Conservation (phyloP, 208 protist genomes). For the Trypanosoma brucei region DNA sequence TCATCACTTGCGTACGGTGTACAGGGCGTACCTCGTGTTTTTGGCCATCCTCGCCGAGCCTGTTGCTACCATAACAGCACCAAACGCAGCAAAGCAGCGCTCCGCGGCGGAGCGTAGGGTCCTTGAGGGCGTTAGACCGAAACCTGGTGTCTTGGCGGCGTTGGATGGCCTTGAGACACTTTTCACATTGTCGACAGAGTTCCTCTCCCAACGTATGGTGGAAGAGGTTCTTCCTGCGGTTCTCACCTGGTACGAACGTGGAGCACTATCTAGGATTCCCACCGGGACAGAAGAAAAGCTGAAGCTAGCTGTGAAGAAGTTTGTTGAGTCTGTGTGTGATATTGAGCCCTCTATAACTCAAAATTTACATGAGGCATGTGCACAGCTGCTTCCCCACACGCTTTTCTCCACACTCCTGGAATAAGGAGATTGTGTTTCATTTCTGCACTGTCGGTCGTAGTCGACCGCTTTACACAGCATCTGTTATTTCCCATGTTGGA, state of each 20-base stretch:
- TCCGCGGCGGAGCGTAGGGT: constrained; percentile 43
- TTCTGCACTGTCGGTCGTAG: too few species aligned
- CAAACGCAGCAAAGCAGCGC: constrained; percentile 23
- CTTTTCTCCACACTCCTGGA: not conserved
- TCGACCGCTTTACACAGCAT: too few species aligned
- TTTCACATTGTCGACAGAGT: constrained; percentile 48
- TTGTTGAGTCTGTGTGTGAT: constrained; percentile 9
- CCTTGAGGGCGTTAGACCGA: constrained; percentile 47
- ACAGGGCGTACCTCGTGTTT: constrained; percentile 72
- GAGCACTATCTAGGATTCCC: constrained; percentile 49
- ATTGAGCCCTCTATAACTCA: constrained; percentile 11
- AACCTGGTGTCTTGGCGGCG: constrained; percentile 42
- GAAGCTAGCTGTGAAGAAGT: constrained; percentile 26
- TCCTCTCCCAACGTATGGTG: constrained; percentile 66
- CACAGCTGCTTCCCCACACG: not conserved
- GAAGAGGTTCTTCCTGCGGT: constrained; percentile 70
- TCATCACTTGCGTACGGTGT: constrained; percentile 75
- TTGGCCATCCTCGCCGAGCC: constrained; percentile 72
- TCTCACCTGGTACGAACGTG: constrained; percentile 75
- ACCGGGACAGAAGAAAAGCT: constrained; percentile 72
- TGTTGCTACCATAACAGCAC: constrained; percentile 33
- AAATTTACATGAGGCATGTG: constrained; percentile 6
- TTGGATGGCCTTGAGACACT: constrained; percentile 58
- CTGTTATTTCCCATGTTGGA: too few species aligned
- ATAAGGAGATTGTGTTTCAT: not conserved